Evolutionary conservation across 1,139 yeast species (phyloP).

Genomic region (Casaregolazyma lundiana): DNA sequence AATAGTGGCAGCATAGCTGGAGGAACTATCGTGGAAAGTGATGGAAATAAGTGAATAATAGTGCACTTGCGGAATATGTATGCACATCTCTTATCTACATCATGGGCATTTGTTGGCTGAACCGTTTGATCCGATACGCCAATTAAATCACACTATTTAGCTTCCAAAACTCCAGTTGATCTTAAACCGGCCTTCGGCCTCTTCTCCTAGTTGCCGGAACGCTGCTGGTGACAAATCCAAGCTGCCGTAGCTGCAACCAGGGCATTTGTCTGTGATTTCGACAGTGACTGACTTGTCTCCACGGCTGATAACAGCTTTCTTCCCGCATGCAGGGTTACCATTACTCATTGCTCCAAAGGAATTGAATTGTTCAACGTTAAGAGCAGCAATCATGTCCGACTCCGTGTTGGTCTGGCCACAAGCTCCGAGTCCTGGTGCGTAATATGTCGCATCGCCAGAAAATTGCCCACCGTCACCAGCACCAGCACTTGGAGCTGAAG

Average conservation of each 20-base stretch:
- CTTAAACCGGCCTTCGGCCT: slow-evolving; percentile 43
- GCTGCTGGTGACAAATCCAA: slow-evolving; percentile 55
- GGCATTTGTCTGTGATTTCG: slow-evolving; percentile 52
- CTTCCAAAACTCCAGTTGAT: too few species aligned
- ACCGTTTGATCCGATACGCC: too few species aligned
- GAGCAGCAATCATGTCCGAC: slow-evolving; percentile 45
- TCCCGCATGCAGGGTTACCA: slow-evolving; percentile 47
- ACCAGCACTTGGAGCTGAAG: slow-evolving; percentile 24
- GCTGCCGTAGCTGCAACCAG: slow-evolving; percentile 44
- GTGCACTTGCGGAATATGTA: too few species aligned
- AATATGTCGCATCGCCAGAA: slow-evolving; percentile 59
- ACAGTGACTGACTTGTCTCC: slow-evolving; percentile 46
- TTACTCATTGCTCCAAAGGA: slow-evolving; percentile 34
- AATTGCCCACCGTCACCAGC: slow-evolving; percentile 27
- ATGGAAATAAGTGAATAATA: too few species aligned
- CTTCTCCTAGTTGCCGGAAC: slow-evolving; percentile 44
- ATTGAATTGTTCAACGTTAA: slow-evolving; percentile 34
- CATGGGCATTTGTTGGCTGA: too few species aligned
- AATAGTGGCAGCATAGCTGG: too few species aligned
- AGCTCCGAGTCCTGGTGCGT: slow-evolving; percentile 56
- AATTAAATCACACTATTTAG: too few species aligned
- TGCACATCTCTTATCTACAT: too few species aligned
- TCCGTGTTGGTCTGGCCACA: slow-evolving; percentile 50
- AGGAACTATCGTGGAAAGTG: too few species aligned
- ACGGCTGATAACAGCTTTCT: slow-evolving; percentile 41